Evolutionary conservation across 1,284 basidiomycete genomes (phyloP), one percentile per base, ranked within the genome.

Genomic region (Papiliotrema terrestris): DNA sequence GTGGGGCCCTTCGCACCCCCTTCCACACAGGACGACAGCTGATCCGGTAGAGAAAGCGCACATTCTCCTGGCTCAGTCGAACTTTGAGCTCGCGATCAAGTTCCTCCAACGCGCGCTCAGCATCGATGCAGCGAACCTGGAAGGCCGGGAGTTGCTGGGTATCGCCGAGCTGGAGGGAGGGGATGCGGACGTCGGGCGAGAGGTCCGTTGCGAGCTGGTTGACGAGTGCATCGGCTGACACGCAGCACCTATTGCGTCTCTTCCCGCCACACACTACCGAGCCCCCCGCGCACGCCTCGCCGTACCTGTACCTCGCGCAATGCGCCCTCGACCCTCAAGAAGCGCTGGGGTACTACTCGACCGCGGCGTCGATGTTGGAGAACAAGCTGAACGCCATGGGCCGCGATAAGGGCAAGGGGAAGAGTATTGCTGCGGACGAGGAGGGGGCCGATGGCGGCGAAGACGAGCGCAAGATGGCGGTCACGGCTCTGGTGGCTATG

Each of bases 221-320:
- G 36, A 38, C n/a, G 11, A 38, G 11, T 38, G 20, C 23, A 26
- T 20, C 19, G 15, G 43, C 22, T 42, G 38, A 51, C n/a, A 14
- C 13, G 22, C 52, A 76, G 67, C 71, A 74, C 63, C 66, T 76
- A 11, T 66, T 74, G 22, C 84, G 57, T 81, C 86, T 68, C 76
- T 82, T 76, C 78, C 82, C 51, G 73, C 82, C 67, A 81, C 85
- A 15, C 80, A 83, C 35, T 72, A 78, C 25, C 76, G 81, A 25
- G 43, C 82, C 88, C n/a, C 87, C 89, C 15, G 48, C 63, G 1
- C 54, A 57, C 0, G 83, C 89, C 3, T 88, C 89, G 23, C 88
- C 89, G 6, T 84, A 94, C 75, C 81, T 96, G 1, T 95, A 96
- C 75, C 86, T 97, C 29, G 93, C 92, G 0, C 93, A 96, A 71